These are phyloP conservation scores for Thermomucor indicae-seudaticae DNA, from an alignment of 371 early-diverging fungal species.

Conservation along the genomic window DNA sequence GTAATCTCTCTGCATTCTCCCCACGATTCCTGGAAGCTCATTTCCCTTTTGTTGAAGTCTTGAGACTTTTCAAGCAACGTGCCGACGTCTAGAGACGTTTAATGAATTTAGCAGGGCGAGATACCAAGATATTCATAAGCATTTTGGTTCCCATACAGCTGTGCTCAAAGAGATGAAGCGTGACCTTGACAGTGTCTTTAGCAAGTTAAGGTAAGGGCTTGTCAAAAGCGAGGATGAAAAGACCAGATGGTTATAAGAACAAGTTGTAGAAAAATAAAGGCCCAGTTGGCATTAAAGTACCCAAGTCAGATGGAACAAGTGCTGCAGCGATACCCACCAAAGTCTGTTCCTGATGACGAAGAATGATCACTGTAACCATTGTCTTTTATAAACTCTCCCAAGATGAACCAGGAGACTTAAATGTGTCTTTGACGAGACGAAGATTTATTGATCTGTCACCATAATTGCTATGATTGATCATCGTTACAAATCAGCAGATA, in stretches of 20 bases:
- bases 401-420: too few relatives aligned
- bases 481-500: too few relatives aligned
- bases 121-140: conserved; percentile 37
- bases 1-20: not conserved
- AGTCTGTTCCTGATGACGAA: conserved; percentile 21
- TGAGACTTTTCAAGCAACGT: conserved; percentile 17
- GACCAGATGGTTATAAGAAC: not conserved
- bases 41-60: conserved; percentile 11
- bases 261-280: conserved; percentile 23
- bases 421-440: too few relatives aligned
- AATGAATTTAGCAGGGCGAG: conserved; percentile 46
- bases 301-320: conserved; percentile 30
- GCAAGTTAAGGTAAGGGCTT: conserved; percentile 21
- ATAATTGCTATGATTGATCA: too few relatives aligned
- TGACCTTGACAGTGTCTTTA: conserved; percentile 38
- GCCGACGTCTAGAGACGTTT: conserved; percentile 32
- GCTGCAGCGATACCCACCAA: conserved; percentile 26
- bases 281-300: conserved; percentile 23
- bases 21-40: not conserved
- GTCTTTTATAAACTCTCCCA: too few relatives aligned
- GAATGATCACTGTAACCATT: too few relatives aligned
- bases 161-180: conserved; percentile 33
- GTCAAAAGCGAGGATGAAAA: not conserved
- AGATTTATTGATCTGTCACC: too few relatives aligned
- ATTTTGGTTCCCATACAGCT: conserved; percentile 38